Evolutionary conservation across 1,284 basidiomycete species (phyloP).

Genomic region (Gomphus sp.): DNA sequence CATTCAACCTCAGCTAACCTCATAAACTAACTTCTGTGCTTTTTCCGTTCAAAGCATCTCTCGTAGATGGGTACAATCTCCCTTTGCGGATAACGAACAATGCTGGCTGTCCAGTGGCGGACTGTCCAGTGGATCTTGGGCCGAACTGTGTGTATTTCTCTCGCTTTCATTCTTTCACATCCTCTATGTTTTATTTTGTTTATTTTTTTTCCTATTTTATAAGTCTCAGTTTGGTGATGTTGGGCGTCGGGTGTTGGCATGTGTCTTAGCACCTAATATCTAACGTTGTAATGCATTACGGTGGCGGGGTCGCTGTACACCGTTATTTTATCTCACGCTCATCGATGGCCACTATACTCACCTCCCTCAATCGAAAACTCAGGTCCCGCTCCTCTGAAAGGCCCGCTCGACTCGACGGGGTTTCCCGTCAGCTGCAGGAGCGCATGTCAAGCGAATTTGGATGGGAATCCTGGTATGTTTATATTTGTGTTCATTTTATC

Average conservation of each 20-base stretch:
- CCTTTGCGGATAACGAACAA: constrained; percentile 46
- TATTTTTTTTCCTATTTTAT: no score
- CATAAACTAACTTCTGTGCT: background rate
- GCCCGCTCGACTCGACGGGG: constrained; percentile 42
- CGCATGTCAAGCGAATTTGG: constrained; percentile 14
- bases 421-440: constrained; percentile 21
- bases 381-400: constrained; percentile 43
- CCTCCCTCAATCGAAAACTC: no score
- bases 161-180: background rate
- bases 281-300: no score
- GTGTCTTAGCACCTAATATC: no score
- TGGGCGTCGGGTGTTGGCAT: no score
- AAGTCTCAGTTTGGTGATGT: no score
- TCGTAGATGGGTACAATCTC: constrained; percentile 52
- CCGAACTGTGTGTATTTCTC: constrained; percentile 28
- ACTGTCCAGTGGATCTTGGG: constrained; percentile 45
- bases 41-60: constrained; percentile 25
- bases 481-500: background rate
- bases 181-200: background rate
- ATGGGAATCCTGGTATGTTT: constrained; percentile 10
- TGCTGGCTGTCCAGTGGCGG: constrained; percentile 36
- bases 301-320: no score
- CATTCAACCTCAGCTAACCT: no score
- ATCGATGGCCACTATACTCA: no score
- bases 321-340: no score